Conservation (phyloP, 2,329 filamentous ascomycete species). For the Nothophoma quercina region DNA sequence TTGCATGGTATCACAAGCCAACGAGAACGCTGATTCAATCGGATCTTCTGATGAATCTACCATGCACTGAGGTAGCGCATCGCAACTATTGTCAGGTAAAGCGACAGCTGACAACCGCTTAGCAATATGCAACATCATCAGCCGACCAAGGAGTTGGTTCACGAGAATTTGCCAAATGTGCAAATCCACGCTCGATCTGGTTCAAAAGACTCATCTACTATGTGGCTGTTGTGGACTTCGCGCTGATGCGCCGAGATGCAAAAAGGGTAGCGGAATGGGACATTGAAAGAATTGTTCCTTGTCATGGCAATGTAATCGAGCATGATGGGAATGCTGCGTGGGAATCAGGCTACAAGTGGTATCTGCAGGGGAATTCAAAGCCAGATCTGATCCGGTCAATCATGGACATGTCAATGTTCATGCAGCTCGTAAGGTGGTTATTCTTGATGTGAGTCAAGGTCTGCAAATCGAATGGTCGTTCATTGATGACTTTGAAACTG, state of each 20-base stretch:
- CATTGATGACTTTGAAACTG: too few relatives aligned
- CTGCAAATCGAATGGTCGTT: too few relatives aligned
- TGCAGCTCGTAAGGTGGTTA: constrained; percentile 14
- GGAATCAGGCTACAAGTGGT: constrained; percentile 22
- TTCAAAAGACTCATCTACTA: constrained; percentile 22
- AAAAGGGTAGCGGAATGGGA: constrained; percentile 25
- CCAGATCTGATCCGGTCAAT: neutral
- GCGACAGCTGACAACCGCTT: neutral
- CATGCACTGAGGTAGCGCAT: constrained; percentile 21
- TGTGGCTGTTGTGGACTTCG: constrained; percentile 20
- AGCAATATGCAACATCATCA: constrained; percentile 27
- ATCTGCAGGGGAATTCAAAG: constrained; percentile 3
- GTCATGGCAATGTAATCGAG: constrained; percentile 23
- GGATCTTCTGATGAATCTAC: constrained; percentile 27
- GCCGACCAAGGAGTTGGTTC: constrained; percentile 13
- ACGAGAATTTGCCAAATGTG: constrained; percentile 20
- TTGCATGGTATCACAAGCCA: constrained; percentile 26
- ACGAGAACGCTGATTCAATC: constrained; percentile 22
- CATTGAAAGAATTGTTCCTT: constrained; percentile 22
- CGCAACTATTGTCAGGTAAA: neutral
- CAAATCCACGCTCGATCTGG: constrained; percentile 24
- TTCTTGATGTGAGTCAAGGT: constrained; percentile 24
- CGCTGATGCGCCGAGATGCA: constrained; percentile 22
- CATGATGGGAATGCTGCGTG: constrained; percentile 13
- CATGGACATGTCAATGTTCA: constrained; percentile 11